Conservation (phyloP, 1,139 yeast species). For the Arxiozyma telluris region DNA sequence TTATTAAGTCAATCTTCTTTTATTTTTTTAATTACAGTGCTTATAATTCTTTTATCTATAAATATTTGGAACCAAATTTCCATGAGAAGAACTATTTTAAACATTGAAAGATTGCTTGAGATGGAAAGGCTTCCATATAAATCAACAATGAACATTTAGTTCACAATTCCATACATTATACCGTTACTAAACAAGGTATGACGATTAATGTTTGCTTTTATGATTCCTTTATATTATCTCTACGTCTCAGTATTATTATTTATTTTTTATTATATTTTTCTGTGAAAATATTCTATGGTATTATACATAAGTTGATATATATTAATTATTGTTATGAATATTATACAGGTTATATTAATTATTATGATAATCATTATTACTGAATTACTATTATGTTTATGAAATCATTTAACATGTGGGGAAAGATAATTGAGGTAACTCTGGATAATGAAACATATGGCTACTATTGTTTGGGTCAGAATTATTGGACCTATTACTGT, state of each 20-base stretch:
- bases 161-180: background rate
- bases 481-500: background rate
- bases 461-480: background rate
- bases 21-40: background rate
- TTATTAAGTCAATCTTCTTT: background rate
- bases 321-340: no score
- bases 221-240: background rate
- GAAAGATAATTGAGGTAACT: conserved; percentile 21
- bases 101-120: conserved; percentile 1
- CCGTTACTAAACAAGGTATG: background rate
- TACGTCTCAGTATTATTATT: background rate
- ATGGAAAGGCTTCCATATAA: background rate
- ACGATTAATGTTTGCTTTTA: background rate
- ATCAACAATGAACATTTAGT: background rate
- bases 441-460: conserved; percentile 18
- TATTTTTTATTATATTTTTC: no score
- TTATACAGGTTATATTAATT: background rate
- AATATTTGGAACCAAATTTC: conserved; percentile 3
- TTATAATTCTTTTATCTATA: conserved; percentile 1
- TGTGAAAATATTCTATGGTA: background rate
- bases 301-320: background rate
- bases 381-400: background rate
- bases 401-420: conserved; percentile 10
- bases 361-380: background rate
- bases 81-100: background rate